phyloP scores from a whole-genome alignment of 768 basidiomycete genomes.

The Serpula lacrymans region DNA sequence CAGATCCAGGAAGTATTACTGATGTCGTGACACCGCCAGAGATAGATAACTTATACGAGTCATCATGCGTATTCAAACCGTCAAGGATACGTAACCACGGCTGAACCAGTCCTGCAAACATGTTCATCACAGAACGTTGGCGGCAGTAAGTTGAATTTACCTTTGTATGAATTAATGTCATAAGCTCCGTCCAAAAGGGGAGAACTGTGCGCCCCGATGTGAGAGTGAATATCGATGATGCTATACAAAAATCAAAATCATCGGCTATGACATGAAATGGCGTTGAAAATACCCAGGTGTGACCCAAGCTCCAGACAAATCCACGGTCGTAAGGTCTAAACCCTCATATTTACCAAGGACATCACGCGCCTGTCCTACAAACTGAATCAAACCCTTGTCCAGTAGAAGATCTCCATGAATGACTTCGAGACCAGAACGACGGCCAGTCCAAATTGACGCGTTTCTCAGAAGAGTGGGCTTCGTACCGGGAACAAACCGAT shows the following conservation, averaged over 20 bases:
- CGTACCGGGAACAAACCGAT: conserved; percentile 37
- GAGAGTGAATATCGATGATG: conserved; percentile 74
- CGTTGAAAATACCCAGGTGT: conserved; percentile 55
- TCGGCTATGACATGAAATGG: conserved; percentile 21
- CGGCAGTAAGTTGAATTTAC: conserved; percentile 8
- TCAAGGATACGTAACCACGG: conserved; percentile 76
- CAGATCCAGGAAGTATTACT: conserved; percentile 72
- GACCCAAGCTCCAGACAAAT: conserved; percentile 62
- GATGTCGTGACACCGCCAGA: conserved; percentile 80
- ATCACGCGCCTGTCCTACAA: conserved; percentile 37
- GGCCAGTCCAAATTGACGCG: conserved; percentile 53
- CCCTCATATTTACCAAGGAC: conserved; percentile 30
- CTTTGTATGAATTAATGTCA: conserved; percentile 65
- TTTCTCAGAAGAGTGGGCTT: conserved; percentile 39
- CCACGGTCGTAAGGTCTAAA: conserved; percentile 48
- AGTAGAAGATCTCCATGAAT: conserved; percentile 37
- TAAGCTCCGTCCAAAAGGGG: conserved; percentile 50
- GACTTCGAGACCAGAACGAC: conserved; percentile 32
- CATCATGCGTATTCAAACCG: conserved; percentile 79
- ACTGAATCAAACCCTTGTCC: conserved; percentile 35
- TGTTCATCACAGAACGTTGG: conserved; percentile 25
- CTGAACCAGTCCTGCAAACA: no score
- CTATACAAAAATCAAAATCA: conserved; percentile 15
- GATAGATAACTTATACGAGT: conserved; percentile 63
- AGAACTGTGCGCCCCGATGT: conserved; percentile 67